These are phyloP conservation scores for Passiflora organensis DNA, from an alignment of 345 rosid genomes.

Conservation along the genomic window DNA sequence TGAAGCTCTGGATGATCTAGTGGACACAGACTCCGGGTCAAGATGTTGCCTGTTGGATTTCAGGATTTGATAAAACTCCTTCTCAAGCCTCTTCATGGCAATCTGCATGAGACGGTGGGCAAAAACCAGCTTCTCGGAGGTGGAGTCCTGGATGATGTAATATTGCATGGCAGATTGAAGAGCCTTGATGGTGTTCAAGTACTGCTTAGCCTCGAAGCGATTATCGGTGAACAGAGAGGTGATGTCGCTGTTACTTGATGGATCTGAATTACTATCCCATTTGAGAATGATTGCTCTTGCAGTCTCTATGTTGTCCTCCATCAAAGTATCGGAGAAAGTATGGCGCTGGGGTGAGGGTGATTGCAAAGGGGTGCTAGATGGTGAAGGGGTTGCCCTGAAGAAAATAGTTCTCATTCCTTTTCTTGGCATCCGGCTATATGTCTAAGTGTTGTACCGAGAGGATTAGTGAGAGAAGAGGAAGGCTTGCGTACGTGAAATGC, in stretches of 20 bases:
- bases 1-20: slow-evolving; percentile 36
- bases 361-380: neutral
- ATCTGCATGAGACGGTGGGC: slow-evolving; percentile 10
- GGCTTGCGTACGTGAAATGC: too few relatives aligned
- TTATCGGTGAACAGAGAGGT: neutral
- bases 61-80: slow-evolving; percentile 21
- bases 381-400: slow-evolving; percentile 1
- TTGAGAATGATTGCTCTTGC: neutral
- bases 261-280: neutral
- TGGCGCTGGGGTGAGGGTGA: neutral
- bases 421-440: too few relatives aligned
- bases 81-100: slow-evolving; percentile 11
- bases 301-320: neutral
- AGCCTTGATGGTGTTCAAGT: slow-evolving; percentile 8
- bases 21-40: slow-evolving; percentile 12
- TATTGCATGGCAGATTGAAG: slow-evolving; percentile 10
- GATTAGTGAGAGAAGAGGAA: too few relatives aligned
- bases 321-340: neutral
- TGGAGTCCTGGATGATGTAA: neutral
- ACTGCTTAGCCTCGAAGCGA: neutral
- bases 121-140: neutral
- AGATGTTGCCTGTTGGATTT: slow-evolving; percentile 8
- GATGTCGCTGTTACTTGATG: neutral
- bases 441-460: too few relatives aligned
- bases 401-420: slow-evolving; percentile 12